A percentile compares a stretch with the other conserved stretches of the same genome.
These are phyloP conservation scores for Pelargonium myrrhifolium DNA, from an alignment of 441 rosid species.

Conservation along the genomic window DNA sequence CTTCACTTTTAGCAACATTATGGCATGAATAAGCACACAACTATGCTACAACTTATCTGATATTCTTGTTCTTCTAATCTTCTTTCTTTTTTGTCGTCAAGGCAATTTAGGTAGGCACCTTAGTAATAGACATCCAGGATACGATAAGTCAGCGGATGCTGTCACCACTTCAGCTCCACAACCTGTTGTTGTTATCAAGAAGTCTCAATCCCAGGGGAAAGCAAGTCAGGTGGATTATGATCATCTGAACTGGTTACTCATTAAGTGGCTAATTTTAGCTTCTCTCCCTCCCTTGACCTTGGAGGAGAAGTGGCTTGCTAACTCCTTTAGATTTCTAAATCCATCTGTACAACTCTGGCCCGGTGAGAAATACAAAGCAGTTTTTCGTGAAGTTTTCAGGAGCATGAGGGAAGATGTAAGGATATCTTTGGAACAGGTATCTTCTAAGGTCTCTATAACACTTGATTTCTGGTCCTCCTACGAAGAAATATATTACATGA, in stretches of 20 bases:
- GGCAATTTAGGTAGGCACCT: conserved; percentile 90
- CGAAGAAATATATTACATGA: conserved; percentile 67
- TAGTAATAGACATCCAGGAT: conserved; percentile 84
- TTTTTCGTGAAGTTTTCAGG: conserved; percentile 69
- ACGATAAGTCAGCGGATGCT: conserved; percentile 60
- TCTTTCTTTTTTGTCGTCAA: conserved; percentile 24
- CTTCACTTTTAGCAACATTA: conserved; percentile 11
- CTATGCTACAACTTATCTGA: conserved; percentile 1
- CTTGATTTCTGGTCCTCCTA: conserved; percentile 81
- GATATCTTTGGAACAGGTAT: conserved; percentile 51
- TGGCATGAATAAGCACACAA: conserved; percentile 7
- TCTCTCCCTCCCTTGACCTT: conserved; percentile 79
- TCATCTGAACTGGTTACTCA: conserved; percentile 84
- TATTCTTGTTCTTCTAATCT: conserved; percentile 12
- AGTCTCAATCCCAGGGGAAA: conserved; percentile 47
- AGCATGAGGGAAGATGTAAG: conserved; percentile 83
- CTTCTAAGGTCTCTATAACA: conserved; percentile 65
- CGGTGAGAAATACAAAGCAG: conserved; percentile 52
- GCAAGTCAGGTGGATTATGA: conserved; percentile 61
- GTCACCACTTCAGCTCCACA: conserved; percentile 38
- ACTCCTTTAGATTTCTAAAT: conserved; percentile 75
- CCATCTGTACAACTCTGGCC: conserved; percentile 73
- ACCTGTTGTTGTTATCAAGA: conserved; percentile 38
- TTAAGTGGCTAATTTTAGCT: conserved; percentile 75
- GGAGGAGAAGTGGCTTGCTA: conserved; percentile 68